Evolutionary conservation across 306 rosid genomes (phyloP), one percentile per base, ranked within the genome.

Genomic region (Heteromeles arbutifolia): DNA sequence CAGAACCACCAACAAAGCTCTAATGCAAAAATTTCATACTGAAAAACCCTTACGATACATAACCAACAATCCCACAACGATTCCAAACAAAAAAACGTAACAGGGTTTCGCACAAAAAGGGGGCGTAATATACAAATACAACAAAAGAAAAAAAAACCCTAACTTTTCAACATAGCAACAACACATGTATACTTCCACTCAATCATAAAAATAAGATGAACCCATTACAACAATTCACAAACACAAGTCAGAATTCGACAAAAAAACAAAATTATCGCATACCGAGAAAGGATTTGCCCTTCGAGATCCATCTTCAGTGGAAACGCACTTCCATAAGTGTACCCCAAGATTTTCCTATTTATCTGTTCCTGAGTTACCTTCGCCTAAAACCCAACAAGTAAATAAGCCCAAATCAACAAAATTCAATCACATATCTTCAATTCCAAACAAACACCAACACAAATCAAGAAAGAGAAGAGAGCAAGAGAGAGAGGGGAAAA

Each of bases 241-340:
- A 48, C 41, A 70, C 5, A 13, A 22, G 17, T 32, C 70, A 52
- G 6, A 57, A 53, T 12, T 44, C 14, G 73, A 64, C 44, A 75
- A 32, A 32, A 32, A 76, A 62, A 63, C 29, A 41, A 12, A 50
- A 24, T 43, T 15, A 10, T 8, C 6, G 21, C 78, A 29, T 87
- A 88, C 94, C 97, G 82, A 56, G 96, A 93, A 65, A 90, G 88
- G 25, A 93, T 90, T 84, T 93, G 89, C 85, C 76, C 83, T 67
- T 91, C 97, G 72, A 91, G 88, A 78, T 93, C 88, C 91, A 78
- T 87, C 88, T 85, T 93, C 92, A 90, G 29, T 15, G 95, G 91
- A 77, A 93, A 90, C 29, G 94, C 90, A 84, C 85, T 79, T 71
- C 98, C 96, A 72, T 91, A 90, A 48, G 89, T 83, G 71, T 91